Evolutionary conservation across 768 basidiomycete genomes (phyloP), one percentile per base, ranked within the genome.

Genomic region (Boletus speciosus): DNA sequence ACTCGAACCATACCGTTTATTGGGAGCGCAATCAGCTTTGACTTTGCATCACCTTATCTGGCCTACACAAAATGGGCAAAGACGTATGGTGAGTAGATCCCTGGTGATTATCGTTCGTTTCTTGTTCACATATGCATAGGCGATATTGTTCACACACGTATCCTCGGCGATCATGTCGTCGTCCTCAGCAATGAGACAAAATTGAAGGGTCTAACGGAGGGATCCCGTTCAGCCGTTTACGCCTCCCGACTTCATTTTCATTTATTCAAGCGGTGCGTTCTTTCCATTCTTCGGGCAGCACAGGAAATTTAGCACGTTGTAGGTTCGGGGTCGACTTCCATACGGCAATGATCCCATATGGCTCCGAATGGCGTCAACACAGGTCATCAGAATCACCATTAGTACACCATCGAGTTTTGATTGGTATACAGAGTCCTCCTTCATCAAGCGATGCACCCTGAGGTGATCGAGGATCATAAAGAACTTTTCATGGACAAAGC

Each of bases 291-390:
- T 25, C 10, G 1, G 25, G 34, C 8, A 3, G 16, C 16, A 12
- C 23, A 25, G 11, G 29, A 50, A 6, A 31, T 25, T 50, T 14
- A 50, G 40, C n/a, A 4, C 8, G 10, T 14, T 27, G 32, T 32
- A 50, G 49, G 16, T 50, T 50, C 16, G 49, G 49, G 14, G 49
- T 42, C 21, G 40, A 50, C 40, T 50, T 50, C 41, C 49, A 50
- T 42, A 50, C 49, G 10, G 49, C 49, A n/a, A 50, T 50, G 49
- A 50, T 50, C 23, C 40, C 49, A 34, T 50, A 50, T 10, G 23
- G 40, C 6, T 19, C 40, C 6, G 49, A 50, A 42, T 50, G 49
- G 49, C 49, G 49, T 27, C 49, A 50, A 27, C 49, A 50, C 21
- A 49, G 49, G 49, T 49, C 27, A 23, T 15, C 39, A 21, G 27